Base-by-base conservation (phyloP, 306 rosid genomes). In the Senna tora region DNA sequence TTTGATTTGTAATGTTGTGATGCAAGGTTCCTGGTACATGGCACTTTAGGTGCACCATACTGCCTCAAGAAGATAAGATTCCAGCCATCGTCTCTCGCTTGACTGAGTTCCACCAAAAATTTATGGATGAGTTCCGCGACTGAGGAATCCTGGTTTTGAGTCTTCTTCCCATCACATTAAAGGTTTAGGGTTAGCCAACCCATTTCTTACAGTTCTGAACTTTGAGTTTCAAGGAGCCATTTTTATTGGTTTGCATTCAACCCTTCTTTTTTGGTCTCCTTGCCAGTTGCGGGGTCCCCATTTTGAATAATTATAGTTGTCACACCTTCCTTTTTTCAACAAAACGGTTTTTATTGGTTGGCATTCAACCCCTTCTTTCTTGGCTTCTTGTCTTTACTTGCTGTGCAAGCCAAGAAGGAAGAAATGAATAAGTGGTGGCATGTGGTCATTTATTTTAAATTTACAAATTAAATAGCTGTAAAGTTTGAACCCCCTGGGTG, bases 1-100 rank as follows among this genome's bases (percentile, higher is more conserved):
- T 3, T 39, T 62, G 49, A 32, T 28, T 19, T 66, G 12, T 60
- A 50, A 14, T 49, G 53, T 4, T 73, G 36, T 79, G 19, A 46
- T 75, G 72, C 76, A 77, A 93, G 97, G 97, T 87, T 77, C 88
- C 96, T 6, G 96, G 99, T 43, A 95, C 96, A 50, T 95, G 97
- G 99, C 99, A 95, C 78, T 91, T 95, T 52, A 91, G 99, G 73
- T 91, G 96, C 84, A 95, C 99, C 19, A 91, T 95, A 43, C 83
- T 95, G 76, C 99, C 97, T 30, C 93, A 75, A 71, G 99, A 95
- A 87, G 99, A 91, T n/a, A 95, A 90, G 88, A 89, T 95, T 82
- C 99, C 97, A 6, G 96, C 91, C 0, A 43, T 95, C 6, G 88
- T 88, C 51, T 16, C 83, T 39, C 93, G 96, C 14, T 74, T 95